A percentile compares a stretch with the other conserved stretches of the same genome.
These are phyloP conservation scores for Lactarius indigo DNA, from an alignment of 768 basidiomycete species.

Conservation along the genomic window DNA sequence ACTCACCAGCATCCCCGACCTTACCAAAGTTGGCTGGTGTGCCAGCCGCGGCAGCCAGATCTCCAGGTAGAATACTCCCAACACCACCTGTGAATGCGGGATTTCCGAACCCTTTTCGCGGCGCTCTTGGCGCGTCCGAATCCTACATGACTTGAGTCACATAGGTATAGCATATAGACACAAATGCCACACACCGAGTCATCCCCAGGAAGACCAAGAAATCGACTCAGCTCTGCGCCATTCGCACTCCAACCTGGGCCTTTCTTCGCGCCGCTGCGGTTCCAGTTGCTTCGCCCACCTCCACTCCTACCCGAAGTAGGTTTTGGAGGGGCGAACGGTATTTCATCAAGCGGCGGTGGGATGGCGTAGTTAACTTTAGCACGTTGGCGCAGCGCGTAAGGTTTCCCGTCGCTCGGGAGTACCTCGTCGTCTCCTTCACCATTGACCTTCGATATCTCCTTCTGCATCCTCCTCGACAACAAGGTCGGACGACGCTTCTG, in stretches of 20 bases:
- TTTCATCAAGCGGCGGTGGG: slow-evolving; percentile 75
- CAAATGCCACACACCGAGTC: slow-evolving; percentile 50
- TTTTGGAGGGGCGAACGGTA: slow-evolving; percentile 47
- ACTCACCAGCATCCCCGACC: slow-evolving; percentile 70
- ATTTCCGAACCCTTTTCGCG: slow-evolving; percentile 60
- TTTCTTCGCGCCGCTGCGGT: slow-evolving; percentile 39
- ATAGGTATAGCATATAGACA: slow-evolving; percentile 3
- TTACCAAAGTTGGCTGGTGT: slow-evolving; percentile 86
- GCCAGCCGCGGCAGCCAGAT: slow-evolving; percentile 62
- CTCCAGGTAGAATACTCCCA: slow-evolving; percentile 58
- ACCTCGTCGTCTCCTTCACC: slow-evolving; percentile 42
- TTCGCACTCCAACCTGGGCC: slow-evolving; percentile 74
- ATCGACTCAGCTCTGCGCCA: slow-evolving; percentile 72
- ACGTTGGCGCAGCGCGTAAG: slow-evolving; percentile 65
- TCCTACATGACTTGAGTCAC: slow-evolving; percentile 43
- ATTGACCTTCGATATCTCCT: slow-evolving; percentile 39
- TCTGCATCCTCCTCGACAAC: slow-evolving; percentile 37
- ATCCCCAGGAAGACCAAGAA: slow-evolving; percentile 72
- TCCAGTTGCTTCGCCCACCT: slow-evolving; percentile 36
- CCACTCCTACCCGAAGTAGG: slow-evolving; percentile 26
- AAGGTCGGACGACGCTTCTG: slow-evolving; percentile 48
- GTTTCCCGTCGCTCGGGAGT: slow-evolving; percentile 50
- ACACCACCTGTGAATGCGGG: slow-evolving; percentile 43
- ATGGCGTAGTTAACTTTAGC: slow-evolving; percentile 74
- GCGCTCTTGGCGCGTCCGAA: slow-evolving; percentile 67